A percentile compares a stretch with the other conserved stretches of the same genome.
These are phyloP conservation scores for Penicillium maclennaniae DNA, from an alignment of 495 filamentous ascomycete genomes.

Conservation along the genomic window DNA sequence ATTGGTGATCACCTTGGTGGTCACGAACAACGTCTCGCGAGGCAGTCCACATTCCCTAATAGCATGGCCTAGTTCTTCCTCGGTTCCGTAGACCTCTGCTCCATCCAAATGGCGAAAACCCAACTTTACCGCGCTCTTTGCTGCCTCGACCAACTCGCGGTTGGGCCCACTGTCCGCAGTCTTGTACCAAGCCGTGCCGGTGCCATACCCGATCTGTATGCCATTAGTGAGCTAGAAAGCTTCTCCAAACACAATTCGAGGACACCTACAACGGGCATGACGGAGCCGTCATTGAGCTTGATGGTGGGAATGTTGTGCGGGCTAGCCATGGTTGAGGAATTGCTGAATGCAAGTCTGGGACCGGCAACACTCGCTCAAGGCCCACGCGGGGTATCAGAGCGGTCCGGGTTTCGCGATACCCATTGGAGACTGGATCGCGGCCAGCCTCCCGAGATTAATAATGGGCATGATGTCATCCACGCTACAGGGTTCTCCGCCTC, in stretches of 20 bases:
- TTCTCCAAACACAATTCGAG: neutral
- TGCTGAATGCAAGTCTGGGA: too few relatives aligned
- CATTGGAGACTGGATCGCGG: neutral
- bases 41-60: constrained; percentile 65
- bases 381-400: neutral
- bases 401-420: neutral
- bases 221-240: neutral
- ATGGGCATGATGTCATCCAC: constrained; percentile 24
- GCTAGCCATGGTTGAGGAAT: constrained; percentile 11
- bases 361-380: too few relatives aligned
- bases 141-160: constrained; percentile 48
- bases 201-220: constrained; percentile 68
- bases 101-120: constrained; percentile 78
- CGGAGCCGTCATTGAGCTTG: constrained; percentile 68
- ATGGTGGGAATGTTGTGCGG: constrained; percentile 40
- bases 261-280: constrained; percentile 63
- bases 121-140: constrained; percentile 64
- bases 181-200: constrained; percentile 61
- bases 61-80: constrained; percentile 67
- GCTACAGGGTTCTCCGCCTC: constrained; percentile 1
- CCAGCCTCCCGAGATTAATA: constrained; percentile 16
- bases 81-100: constrained; percentile 81
- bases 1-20: constrained; percentile 64
- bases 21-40: constrained; percentile 69
- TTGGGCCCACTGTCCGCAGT: constrained; percentile 33